Evolutionary conservation across 768 basidiomycete species (phyloP).

Genomic region (Pisolithus microcarpus): DNA sequence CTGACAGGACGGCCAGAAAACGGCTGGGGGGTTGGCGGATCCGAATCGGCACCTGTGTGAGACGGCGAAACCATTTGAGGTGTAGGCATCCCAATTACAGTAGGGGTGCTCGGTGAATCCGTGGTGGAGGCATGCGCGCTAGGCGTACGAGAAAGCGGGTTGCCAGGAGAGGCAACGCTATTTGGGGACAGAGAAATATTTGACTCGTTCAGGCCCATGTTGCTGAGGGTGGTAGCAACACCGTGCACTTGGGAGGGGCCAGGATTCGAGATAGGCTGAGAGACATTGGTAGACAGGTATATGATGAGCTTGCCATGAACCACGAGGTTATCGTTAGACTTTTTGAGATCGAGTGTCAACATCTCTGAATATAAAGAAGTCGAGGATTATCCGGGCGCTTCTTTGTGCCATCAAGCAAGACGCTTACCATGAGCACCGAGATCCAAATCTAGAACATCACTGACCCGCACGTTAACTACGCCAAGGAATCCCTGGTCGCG

Average conservation of each 20-base stretch:
- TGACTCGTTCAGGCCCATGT: constrained; percentile 55
- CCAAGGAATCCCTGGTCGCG: constrained; percentile 97
- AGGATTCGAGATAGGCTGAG: constrained; percentile 76
- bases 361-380: constrained; percentile 55
- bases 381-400: neutral
- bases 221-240: constrained; percentile 50
- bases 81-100: constrained; percentile 34
- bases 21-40: constrained; percentile 20
- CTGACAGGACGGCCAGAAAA: constrained; percentile 31
- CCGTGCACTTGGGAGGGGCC: constrained; percentile 67
- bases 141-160: constrained; percentile 50
- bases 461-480: constrained; percentile 91
- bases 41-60: constrained; percentile 21
- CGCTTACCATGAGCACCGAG: constrained; percentile 85
- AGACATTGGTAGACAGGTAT: constrained; percentile 89
- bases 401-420: constrained; percentile 5
- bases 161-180: constrained; percentile 27
- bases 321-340: constrained; percentile 97
- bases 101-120: constrained; percentile 34
- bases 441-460: constrained; percentile 86
- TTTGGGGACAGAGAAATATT: constrained; percentile 50
- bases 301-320: constrained; percentile 98
- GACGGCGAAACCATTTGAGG: constrained; percentile 24
- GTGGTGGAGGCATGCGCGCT: constrained; percentile 59
- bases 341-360: constrained; percentile 93